These are phyloP conservation scores for Ophiostoma triangulosporum DNA, from an alignment of 2,329 filamentous ascomycete genomes.

Conservation along the genomic window DNA sequence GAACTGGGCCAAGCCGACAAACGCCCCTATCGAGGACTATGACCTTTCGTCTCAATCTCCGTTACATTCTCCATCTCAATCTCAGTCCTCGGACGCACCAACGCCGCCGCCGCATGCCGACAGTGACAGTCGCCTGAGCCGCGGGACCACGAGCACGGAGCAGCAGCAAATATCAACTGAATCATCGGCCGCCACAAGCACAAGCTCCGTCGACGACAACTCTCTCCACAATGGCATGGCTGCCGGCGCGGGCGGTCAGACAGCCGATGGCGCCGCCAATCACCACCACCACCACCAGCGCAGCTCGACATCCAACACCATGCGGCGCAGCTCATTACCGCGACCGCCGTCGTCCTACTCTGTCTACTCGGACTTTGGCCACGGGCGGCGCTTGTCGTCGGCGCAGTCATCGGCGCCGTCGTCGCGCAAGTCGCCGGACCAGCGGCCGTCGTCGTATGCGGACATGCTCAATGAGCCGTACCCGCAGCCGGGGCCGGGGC, in stretches of 20 bases:
- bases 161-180: slow-evolving; percentile 36
- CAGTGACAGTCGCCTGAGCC: slow-evolving; percentile 30
- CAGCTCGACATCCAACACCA: slow-evolving; percentile 41
- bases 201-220: slow-evolving; percentile 31
- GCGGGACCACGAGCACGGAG: slow-evolving; percentile 38
- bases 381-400: slow-evolving; percentile 42
- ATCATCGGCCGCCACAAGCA: slow-evolving; percentile 41
- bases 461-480: slow-evolving; percentile 59
- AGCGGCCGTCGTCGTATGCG: slow-evolving; percentile 38
- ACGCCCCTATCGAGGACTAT: slow-evolving; percentile 34
- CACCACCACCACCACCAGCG: slow-evolving; percentile 52
- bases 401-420: slow-evolving; percentile 36
- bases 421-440: slow-evolving; percentile 42
- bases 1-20: slow-evolving; percentile 38
- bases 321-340: slow-evolving; percentile 43
- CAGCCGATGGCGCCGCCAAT: slow-evolving; percentile 28
- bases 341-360: slow-evolving; percentile 70
- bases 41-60: not conserved
- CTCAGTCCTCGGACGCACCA: slow-evolving; percentile 21
- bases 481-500: slow-evolving; percentile 57
- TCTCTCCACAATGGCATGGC: not conserved
- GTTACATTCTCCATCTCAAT: not conserved
- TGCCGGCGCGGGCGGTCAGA: slow-evolving; percentile 21
- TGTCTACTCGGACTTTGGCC: slow-evolving; percentile 52
- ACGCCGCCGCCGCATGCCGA: slow-evolving; percentile 26